A percentile compares a stretch with the other conserved stretches of the same genome.
phyloP scores from a whole-genome alignment of 2,329 filamentous ascomycete genomes.

The Pezicula carpinea region DNA sequence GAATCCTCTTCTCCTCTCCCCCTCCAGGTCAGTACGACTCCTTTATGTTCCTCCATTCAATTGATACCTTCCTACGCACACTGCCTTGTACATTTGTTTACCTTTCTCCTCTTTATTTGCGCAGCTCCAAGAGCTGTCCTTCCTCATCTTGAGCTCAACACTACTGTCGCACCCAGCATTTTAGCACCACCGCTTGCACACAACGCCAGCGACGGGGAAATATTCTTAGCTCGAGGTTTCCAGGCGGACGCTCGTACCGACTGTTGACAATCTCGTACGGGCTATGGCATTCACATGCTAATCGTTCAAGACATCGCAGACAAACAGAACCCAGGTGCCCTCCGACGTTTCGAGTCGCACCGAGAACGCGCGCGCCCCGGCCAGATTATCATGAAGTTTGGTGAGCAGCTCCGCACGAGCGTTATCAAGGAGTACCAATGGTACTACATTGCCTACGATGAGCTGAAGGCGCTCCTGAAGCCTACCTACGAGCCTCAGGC shows the following conservation, averaged over 20 bases:
- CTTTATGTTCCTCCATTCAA: too few species aligned
- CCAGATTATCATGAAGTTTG: conserved; percentile 73
- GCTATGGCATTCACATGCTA: conserved; percentile 7
- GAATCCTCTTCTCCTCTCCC: too few species aligned
- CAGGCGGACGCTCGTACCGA: too few species aligned
- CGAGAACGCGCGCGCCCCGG: conserved; percentile 33
- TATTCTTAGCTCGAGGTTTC: too few species aligned
- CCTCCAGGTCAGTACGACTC: too few species aligned
- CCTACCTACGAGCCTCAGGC: conserved; percentile 55
- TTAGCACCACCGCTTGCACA: too few species aligned
- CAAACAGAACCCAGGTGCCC: conserved; percentile 1
- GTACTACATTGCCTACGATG: conserved; percentile 98
- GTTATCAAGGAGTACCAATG: conserved; percentile 96
- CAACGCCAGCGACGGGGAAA: too few species aligned
- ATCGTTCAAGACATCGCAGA: conserved; percentile 12
- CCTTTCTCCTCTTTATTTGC: neutral
- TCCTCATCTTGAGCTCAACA: neutral
- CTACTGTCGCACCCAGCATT: too few species aligned
- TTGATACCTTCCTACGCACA: neutral
- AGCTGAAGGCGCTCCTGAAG: conserved; percentile 83
- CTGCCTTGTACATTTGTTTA: neutral
- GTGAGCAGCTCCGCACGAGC: conserved; percentile 92
- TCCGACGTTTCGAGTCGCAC: neutral
- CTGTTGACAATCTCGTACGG: too few species aligned
- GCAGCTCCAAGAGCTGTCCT: neutral